Evolutionary conservation across 2,329 filamentous ascomycete genomes (phyloP), one percentile per base, ranked within the genome.

Genomic region (Nannizziopsis arthrosporioides): DNA sequence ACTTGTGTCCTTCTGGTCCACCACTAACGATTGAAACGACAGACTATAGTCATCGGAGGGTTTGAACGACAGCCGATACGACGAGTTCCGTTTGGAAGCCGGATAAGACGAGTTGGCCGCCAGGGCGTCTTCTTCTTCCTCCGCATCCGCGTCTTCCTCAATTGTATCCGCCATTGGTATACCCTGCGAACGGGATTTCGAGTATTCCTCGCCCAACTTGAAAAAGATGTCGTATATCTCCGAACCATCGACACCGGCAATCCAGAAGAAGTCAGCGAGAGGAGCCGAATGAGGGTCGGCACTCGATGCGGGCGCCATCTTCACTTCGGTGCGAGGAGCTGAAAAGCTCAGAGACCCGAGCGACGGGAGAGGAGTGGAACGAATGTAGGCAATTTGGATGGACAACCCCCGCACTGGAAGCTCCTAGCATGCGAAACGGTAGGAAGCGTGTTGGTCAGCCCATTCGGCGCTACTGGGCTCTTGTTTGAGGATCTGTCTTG

Each of bases 231-330:
- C 68, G 31, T 68, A 53, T 41, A 72, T 61, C 57, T 72, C 69
- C 10, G 68, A 59, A 35, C 69, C 68, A 57, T 73, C 70, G 32
- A 73, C 63, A 48, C 70, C 70, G 46, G 68, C 65, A 44, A 82
- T 81, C 73, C 80, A 82, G 63, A 82, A 82, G 63, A 78, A 80
- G 63, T 82, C 78, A 57, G 78, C 78, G 47, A 82, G 73, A 48
- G 78, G 78, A 47, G 70, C 69, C 51, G 71, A 69, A 41, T 70
- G 67, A 48, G 63, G 57, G 51, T 73, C 68, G 47, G 65, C 56
- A 38, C 63, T 40, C 40, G 62, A 55, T 40, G 57, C 49, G 40
- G 56, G 57, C 48, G 67, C 59, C 59, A 68, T 66, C 51, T 50
- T 58, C 41, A n/a, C 27, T 18, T 9, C 10, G 18, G 34, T 19